Base-by-base conservation (phyloP, 176 grass and related monocot genomes). In the Luzula sylvatica region DNA sequence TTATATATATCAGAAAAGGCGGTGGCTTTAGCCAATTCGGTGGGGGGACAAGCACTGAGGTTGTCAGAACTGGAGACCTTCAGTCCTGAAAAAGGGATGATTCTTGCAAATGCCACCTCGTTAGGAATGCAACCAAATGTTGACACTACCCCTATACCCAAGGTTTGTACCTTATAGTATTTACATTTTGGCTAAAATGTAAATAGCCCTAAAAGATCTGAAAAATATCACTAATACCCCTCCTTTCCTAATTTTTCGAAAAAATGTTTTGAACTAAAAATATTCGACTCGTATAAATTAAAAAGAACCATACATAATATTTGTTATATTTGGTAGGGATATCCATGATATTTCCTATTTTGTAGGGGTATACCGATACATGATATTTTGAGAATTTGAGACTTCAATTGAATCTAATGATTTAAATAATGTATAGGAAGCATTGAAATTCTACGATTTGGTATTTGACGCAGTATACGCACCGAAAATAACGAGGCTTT, bases 31-130 rank as follows among this genome's bases (percentile, higher is more conserved):
- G 92, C 92, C 26, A 82, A 74, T 19, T 76, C 68, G 48, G 48
- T 96, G 55, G 85, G 81, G 47, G 85, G 84, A 43, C 71, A 74
- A 14, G 74, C 85, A 15, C 55, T 96, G 35, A 89, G 75, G 47
- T 67, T 96, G 61, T 50, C 65, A n/a, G 92, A 96, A 39, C 58
- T 96, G 65, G 78, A 75, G 78, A 96, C 50, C 59, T 96, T 86
- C 61, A 61, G 56, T 46, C 85, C 85, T 46, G 74, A 89, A 74
- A 60, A 74, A 64, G 81, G 92, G 30, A 96, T 82, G 81, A 82
- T 96, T 72, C 90, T 96, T 39, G 85, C 92, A 55, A 96, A 96
- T 80, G 77, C 92, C 50, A 96, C 92, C 58, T 96, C 92, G 38
- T 58, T 96, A 38, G 92, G 90, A 55, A 96, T 96, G 92, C 64